Percentiles rank a stretch among this genome's conserved stretches.
These are phyloP conservation scores for Pichia phayaonensis DNA, from an alignment of 805 yeast genomes.

Conservation along the genomic window DNA sequence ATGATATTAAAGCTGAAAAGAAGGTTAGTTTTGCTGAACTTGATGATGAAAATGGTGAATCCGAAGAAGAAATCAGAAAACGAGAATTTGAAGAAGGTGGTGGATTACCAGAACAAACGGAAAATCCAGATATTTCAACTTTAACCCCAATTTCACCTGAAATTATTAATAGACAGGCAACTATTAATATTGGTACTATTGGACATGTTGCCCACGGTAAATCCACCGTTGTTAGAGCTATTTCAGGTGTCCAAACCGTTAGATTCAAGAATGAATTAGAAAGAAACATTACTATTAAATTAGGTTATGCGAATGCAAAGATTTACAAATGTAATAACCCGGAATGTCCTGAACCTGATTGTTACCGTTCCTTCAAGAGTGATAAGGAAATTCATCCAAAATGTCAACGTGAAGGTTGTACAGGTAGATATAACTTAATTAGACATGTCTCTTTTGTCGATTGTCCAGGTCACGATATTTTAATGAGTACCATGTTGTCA, in stretches of 20 bases:
- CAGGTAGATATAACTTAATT: conserved; percentile 80
- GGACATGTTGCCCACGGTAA: conserved; percentile 99
- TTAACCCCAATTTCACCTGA: conserved; percentile 90
- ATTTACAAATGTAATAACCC: conserved; percentile 88
- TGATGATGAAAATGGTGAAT: conserved; percentile 49
- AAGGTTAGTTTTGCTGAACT: conserved; percentile 75
- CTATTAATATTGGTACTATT: conserved; percentile 97
- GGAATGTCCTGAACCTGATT: conserved; percentile 85
- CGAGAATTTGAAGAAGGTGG: conserved; percentile 97
- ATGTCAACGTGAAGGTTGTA: conserved; percentile 81
- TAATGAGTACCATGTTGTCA: conserved; percentile 99
- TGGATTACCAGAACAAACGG: conserved; percentile 95
- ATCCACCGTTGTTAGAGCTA: conserved; percentile 96
- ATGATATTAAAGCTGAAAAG: conserved; percentile 45
- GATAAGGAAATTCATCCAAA: conserved; percentile 93
- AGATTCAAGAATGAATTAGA: conserved; percentile 98
- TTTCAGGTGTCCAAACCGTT: conserved; percentile 98
- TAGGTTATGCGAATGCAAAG: conserved; percentile 98
- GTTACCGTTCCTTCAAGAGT: conserved; percentile 89
- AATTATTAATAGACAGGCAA: conserved; percentile 97
- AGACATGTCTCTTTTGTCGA: conserved; percentile 98
- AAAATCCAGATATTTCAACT: conserved; percentile 70
- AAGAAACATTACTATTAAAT: conserved; percentile 96
- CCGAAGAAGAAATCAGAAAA: conserved; percentile 67
- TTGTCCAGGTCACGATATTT: conserved; percentile 99